These are phyloP conservation scores for Anthoceros angustus DNA, from an alignment of 225 moss, liverwort and hornwort genomes.

Conservation along the genomic window DNA sequence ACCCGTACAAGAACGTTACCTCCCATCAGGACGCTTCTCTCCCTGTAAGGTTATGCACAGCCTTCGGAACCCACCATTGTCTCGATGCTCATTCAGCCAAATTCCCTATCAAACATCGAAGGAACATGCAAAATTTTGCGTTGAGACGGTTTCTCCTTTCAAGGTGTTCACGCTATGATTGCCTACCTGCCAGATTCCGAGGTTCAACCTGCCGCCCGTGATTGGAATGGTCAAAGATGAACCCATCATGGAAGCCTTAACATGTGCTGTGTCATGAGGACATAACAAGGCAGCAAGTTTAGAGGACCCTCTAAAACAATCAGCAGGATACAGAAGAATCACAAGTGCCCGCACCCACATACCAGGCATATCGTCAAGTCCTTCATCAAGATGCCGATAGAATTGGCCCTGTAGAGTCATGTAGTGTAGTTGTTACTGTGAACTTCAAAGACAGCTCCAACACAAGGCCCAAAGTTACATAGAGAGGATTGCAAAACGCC, in stretches of 20 bases:
- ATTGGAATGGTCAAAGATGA: slow-evolving; percentile 83
- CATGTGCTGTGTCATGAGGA: slow-evolving; percentile 42
- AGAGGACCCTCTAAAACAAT: no score
- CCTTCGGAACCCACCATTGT: slow-evolving; percentile 73
- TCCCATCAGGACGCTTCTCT: slow-evolving; percentile 70
- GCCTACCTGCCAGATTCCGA: slow-evolving; percentile 93
- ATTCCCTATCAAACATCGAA: slow-evolving; percentile 38
- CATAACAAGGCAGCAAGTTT: no score
- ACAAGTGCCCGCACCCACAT: not conserved
- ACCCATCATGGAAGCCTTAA: slow-evolving; percentile 98
- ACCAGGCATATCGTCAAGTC: slow-evolving; percentile 99
- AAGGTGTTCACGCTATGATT: not conserved
- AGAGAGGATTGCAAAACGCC: no score
- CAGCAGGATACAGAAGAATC: no score
- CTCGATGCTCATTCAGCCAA: slow-evolving; percentile 98
- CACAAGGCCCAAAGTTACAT: no score
- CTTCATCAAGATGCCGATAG: slow-evolving; percentile 97
- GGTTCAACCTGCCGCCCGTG: slow-evolving; percentile 59
- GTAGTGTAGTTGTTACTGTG: no score
- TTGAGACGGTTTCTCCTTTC: not conserved
- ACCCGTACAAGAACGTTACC: slow-evolving; percentile 16
- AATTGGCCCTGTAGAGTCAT: slow-evolving; percentile 40
- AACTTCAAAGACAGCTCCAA: no score
- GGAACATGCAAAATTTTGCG: not conserved
- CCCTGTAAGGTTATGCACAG: slow-evolving; percentile 86